A percentile compares a stretch with the other conserved stretches of the same genome.
Conservation (phyloP, 2,329 filamentous ascomycete genomes). For the Neopestalotiopsis sp. region DNA sequence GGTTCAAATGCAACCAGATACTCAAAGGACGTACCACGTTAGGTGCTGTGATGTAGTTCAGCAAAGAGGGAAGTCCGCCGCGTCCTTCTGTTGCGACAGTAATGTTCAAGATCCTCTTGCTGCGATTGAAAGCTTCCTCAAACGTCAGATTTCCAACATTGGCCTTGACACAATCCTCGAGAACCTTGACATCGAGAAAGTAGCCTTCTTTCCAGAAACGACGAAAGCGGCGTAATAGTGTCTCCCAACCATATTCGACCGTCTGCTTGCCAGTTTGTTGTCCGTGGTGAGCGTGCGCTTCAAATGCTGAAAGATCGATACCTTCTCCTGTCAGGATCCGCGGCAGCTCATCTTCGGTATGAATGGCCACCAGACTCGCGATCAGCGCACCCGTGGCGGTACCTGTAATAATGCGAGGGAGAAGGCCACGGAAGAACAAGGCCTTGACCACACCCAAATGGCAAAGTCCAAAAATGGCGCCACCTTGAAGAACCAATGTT, state of each 20-base stretch:
- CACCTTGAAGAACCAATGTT: conserved; percentile 85
- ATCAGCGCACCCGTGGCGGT: conserved; percentile 90
- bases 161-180: conserved; percentile 82
- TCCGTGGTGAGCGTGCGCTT: conserved; percentile 44
- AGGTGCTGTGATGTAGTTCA: conserved; percentile 92
- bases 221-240: conserved; percentile 67
- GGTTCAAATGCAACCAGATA: not conserved
- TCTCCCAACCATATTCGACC: conserved; percentile 55
- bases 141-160: conserved; percentile 92
- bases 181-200: conserved; percentile 79
- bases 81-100: conserved; percentile 79
- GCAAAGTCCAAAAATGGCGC: conserved; percentile 88
- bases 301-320: conserved; percentile 84
- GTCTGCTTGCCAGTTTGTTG: conserved; percentile 40
- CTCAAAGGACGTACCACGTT: conserved; percentile 72
- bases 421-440: conserved; percentile 76
- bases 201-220: conserved; percentile 80
- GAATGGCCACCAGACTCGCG: conserved; percentile 84
- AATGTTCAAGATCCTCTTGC: conserved; percentile 88
- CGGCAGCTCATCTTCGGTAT: conserved; percentile 84
- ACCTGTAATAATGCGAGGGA: conserved; percentile 90
- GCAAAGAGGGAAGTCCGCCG: conserved; percentile 78
- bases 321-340: conserved; percentile 77
- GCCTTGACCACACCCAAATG: conserved; percentile 92
- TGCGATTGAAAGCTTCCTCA: conserved; percentile 86